Base-by-base conservation (phyloP, 2,329 filamentous ascomycete genomes). In the Penicillium vulpinum region DNA sequence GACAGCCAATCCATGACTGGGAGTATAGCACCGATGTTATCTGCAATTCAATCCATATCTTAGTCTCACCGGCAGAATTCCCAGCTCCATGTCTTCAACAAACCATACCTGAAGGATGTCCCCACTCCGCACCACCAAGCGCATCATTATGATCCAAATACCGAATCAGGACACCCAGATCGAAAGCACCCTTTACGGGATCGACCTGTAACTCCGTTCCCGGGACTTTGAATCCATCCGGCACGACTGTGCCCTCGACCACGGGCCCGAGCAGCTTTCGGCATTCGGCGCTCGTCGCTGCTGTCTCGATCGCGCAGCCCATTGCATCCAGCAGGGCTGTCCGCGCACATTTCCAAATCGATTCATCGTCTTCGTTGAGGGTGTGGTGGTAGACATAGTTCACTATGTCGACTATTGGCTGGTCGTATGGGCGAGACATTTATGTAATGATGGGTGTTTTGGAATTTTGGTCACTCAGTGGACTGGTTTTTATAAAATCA, bases 131-230 rank as follows among this genome's bases (percentile, higher is more conserved):
- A 0, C 74, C 76, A 9, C 63, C 54, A n/a, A 72, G 66, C 5
- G 70, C 75, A 66, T 78, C 77, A 49, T 77, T 78, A 48, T 77
- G 75, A 57, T 78, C 76, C 15, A 78, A 59, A 51, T 76, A 78
- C 26, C 76, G 67, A 36, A 78, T 76, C 59, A 75, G 57, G 2
- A 65, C 59, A 0, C 74, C 75, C 22, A 78, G 40, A 51, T 74
- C 70, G 52, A 78, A 78, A 15, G 76, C 71, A 0, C 74, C 76
- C 45, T 77, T 73, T 1, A 73, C 43, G 3, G 70, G 69, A 53
- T 78, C 76, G 13, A 78, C 47, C 9, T 66, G 56, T 36, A 69
- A 67, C 3, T 38, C n/a, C 5, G 76, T 78, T 1, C 76, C 76
- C 0, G 76, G 76, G 0, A 78, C 40, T 21, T 62, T 65, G 59